Base-by-base conservation (phyloP, 768 basidiomycete species). In the Collybia nuda region DNA sequence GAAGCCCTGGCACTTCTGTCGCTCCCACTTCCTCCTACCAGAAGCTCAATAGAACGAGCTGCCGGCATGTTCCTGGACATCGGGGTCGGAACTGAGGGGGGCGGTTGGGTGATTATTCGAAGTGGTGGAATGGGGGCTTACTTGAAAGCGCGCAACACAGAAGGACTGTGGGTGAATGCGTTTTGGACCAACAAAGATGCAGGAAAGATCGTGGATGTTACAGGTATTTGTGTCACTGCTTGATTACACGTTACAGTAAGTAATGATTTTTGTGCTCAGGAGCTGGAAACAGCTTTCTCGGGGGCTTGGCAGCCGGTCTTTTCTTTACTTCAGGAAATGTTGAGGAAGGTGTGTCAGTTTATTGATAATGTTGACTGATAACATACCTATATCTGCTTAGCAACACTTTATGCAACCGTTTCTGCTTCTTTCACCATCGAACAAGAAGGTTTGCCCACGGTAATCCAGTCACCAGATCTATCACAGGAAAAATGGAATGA, bases 201-300 rank as follows among this genome's bases (percentile, higher is more conserved):
- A 22, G 67, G 68, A 18, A 81, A 76, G 49, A 73, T 95, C 14
- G 78, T 87, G 2, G 92, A 95, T 65, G 90, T 93, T 21, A 95
- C 92, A 55, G 93, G 89, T 84, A 54, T 57, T 7, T 39, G 64
- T 61, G 47, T 52, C 56, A 38, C 22, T 44, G 3, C 40, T 29
- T n/a, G 7, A 7, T 35, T 3, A 18, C 41, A 5, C 19, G 17
- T 15, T 21, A 21, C n/a, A 26, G 21, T 4, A 26, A 26, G 24
- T 26, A 7, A 26, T 15, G 24, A 41, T 37, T 48, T 39, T 14
- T 32, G n/a, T 17, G 26, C 50, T 19, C 55, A 91, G 90, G 93
- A 39, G 93, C 91, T n/a, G 93, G 93, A 14, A 96, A 96, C 65
- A 79, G 82, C 52, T 96, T 95, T 66, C 74, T 95, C 19, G 92